Percentiles rank a stretch among this genome's conserved stretches.
Evolutionary conservation across 2,329 filamentous ascomycete genomes (phyloP).

Genomic region (Colletotrichum sp.): DNA sequence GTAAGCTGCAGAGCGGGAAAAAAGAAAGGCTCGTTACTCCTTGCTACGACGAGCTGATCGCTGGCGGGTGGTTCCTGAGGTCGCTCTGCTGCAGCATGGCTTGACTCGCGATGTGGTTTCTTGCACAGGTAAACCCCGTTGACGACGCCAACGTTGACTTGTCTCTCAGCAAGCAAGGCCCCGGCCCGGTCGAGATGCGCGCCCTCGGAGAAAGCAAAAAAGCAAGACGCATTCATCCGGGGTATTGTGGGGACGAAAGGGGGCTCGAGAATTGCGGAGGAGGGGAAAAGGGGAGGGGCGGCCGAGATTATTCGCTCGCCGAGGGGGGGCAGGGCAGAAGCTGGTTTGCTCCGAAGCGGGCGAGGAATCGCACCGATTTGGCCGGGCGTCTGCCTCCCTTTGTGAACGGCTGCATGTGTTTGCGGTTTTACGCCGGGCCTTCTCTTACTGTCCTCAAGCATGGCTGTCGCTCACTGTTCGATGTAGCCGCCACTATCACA

Average conservation of each 20-base stretch:
- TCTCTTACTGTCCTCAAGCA: not conserved
- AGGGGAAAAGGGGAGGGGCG: not conserved
- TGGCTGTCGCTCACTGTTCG: not conserved
- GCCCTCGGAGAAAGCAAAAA: not conserved
- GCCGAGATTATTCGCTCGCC: not conserved
- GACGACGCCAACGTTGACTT: not conserved
- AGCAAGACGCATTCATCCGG: not conserved
- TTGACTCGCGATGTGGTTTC: not conserved
- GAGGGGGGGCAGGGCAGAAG: not conserved
- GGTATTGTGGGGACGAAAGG: constrained; percentile 5
- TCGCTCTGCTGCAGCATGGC: not conserved
- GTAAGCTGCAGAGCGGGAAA: not conserved
- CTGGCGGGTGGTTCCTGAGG: not conserved
- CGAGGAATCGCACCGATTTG: constrained; percentile 21
- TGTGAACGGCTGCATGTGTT: not conserved
- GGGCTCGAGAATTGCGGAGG: constrained; percentile 2
- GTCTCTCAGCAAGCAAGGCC: not conserved
- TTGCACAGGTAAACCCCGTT: not conserved
- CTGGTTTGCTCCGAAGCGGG: not conserved
- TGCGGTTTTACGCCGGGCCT: not conserved
- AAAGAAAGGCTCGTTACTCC: not conserved
- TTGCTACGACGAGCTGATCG: not conserved
- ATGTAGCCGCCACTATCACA: not conserved
- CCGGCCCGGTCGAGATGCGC: not conserved
- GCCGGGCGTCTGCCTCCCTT: not conserved